phyloP scores from a whole-genome alignment of 495 filamentous ascomycete species.

The Lophiotrema nucula region DNA sequence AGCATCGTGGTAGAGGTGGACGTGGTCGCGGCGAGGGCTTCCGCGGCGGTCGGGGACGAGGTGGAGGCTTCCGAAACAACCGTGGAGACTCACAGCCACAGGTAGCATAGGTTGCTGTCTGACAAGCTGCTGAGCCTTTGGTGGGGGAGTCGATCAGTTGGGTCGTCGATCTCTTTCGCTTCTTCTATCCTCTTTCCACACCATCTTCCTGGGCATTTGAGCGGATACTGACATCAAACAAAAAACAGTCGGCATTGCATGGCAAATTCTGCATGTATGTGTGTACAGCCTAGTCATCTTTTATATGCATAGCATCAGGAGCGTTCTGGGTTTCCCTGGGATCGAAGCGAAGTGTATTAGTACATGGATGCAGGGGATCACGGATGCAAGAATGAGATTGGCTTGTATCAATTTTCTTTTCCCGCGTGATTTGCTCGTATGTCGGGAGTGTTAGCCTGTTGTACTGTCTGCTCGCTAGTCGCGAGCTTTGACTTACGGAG shows the following conservation, averaged over 20 bases:
- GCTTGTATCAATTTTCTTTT: conserved; percentile 13
- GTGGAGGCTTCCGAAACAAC: conserved; percentile 45
- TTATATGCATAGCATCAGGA: conserved; percentile 32
- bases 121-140: too few species aligned
- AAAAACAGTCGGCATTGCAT: conserved; percentile 10
- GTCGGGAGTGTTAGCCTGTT: too few species aligned
- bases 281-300: conserved; percentile 27
- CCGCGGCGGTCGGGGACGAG: conserved; percentile 42
- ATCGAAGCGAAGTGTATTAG: conserved; percentile 19
- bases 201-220: conserved; percentile 27
- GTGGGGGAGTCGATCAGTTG: conserved; percentile 23
- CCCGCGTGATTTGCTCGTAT: too few species aligned
- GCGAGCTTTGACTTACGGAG: too few species aligned
- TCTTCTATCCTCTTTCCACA: conserved; percentile 17
- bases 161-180: conserved; percentile 18
- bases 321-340: conserved; percentile 31
- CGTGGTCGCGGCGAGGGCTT: conserved; percentile 16
- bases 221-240: too few species aligned
- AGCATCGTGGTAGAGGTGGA: conserved; percentile 28
- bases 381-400: conserved; percentile 21
- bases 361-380: conserved; percentile 22
- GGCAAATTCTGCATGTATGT: conserved; percentile 6
- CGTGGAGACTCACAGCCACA: conserved; percentile 24
- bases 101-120: too few species aligned
- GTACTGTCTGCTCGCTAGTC: too few species aligned